These are phyloP conservation scores for Trichoderma oligosporum DNA, from an alignment of 2,329 filamentous ascomycete species.

Conservation along the genomic window DNA sequence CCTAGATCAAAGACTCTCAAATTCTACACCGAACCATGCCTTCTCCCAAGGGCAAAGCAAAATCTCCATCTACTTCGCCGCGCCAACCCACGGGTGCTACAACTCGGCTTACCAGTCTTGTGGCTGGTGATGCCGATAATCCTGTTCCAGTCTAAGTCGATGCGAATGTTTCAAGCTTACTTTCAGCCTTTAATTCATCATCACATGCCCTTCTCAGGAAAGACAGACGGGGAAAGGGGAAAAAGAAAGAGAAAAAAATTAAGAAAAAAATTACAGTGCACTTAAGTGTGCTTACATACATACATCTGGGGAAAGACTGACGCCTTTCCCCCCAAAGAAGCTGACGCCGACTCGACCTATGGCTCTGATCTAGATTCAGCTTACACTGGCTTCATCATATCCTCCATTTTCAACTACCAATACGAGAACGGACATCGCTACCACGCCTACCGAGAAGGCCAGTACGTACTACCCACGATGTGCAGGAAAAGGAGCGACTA, in stretches of 20 bases:
- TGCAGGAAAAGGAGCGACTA: slow-evolving; percentile 51
- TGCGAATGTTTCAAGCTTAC: slow-evolving; percentile 18
- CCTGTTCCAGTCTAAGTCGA: slow-evolving; percentile 28
- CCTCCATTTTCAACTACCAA: slow-evolving; percentile 42
- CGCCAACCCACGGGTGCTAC: background rate
- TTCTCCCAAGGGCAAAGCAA: background rate
- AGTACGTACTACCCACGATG: slow-evolving; percentile 47
- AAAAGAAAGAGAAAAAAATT: background rate
- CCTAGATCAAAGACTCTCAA: background rate
- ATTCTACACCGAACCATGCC: slow-evolving; percentile 1
- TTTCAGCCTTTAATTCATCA: background rate
- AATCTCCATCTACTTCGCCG: slow-evolving; percentile 1
- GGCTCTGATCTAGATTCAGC: slow-evolving; percentile 31
- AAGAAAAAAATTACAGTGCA: background rate
- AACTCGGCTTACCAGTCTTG: background rate
- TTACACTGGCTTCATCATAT: slow-evolving; percentile 38
- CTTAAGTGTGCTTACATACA: slow-evolving; percentile 8
- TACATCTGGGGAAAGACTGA: slow-evolving; percentile 13
- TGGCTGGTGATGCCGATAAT: slow-evolving; percentile 18
- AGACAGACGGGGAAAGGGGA: background rate
- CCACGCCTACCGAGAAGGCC: slow-evolving; percentile 44
- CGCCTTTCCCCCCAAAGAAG: slow-evolving; percentile 22
- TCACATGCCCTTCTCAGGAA: background rate
- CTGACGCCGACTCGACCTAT: slow-evolving; percentile 35
- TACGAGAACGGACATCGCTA: slow-evolving; percentile 49